A percentile compares a stretch with the other conserved stretches of the same genome.
phyloP scores from a whole-genome alignment of 192 early-diverging fungal species.

The Cladochytrium replicatum region DNA sequence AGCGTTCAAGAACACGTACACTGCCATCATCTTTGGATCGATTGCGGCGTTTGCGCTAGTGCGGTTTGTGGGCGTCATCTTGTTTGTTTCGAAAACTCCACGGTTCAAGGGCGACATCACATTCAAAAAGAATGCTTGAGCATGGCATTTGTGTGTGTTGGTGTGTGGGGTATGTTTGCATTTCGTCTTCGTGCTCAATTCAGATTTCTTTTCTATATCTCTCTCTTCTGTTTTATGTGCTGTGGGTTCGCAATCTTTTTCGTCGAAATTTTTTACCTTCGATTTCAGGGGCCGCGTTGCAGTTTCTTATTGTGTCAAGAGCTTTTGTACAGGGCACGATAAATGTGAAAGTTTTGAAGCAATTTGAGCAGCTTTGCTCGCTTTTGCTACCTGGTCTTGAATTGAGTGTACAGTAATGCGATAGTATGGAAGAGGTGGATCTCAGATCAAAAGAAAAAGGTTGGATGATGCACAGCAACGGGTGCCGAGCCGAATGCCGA shows the following conservation, averaged over 20 bases:
- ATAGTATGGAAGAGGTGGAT: too few species aligned
- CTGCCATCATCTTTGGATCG: not conserved
- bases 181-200: too few species aligned
- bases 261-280: not conserved
- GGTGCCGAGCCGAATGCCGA: too few species aligned
- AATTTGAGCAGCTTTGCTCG: too few species aligned
- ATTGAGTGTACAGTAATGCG: too few species aligned
- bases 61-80: not conserved
- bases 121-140: not conserved
- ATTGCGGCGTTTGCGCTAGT: not conserved
- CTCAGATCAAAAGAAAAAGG: too few species aligned
- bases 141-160: not conserved
- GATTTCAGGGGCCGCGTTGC: too few species aligned
- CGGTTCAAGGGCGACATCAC: not conserved
- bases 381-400: too few species aligned
- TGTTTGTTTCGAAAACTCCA: not conserved
- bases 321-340: too few species aligned
- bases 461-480: too few species aligned
- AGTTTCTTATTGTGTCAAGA: too few species aligned
- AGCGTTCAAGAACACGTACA: not conserved
- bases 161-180: not conserved
- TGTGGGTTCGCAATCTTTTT: not conserved
- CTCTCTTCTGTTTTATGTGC: not conserved
- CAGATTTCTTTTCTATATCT: not conserved
- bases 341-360: too few species aligned